Conservation (phyloP, 805 yeast species). For the Ogataea trehaloabstinens region DNA sequence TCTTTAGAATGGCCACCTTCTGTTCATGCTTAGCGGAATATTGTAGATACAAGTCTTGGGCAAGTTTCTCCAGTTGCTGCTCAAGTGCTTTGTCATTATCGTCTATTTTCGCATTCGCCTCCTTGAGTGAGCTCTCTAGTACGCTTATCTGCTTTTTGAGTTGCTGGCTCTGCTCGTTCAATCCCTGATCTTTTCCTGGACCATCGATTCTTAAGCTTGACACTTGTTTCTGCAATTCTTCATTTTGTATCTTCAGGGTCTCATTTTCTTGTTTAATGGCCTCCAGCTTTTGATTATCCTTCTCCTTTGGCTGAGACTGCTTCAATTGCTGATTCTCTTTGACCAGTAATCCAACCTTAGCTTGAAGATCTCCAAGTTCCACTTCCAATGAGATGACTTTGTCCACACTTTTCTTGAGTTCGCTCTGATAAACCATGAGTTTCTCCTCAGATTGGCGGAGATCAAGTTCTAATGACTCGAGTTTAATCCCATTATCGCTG, state of each 20-base stretch:
- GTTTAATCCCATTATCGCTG: slow-evolving; percentile 8
- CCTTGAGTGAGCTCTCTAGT: slow-evolving; percentile 20
- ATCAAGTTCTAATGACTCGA: slow-evolving; percentile 13
- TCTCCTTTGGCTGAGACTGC: slow-evolving; percentile 3
- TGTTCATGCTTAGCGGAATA: slow-evolving; percentile 76
- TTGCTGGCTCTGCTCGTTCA: slow-evolving; percentile 15
- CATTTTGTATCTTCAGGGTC: slow-evolving; percentile 8
- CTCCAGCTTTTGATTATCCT: slow-evolving; percentile 7
- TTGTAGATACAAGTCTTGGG: slow-evolving; percentile 68
- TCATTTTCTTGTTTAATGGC: slow-evolving; percentile 11
- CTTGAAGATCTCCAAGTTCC: slow-evolving; percentile 6
- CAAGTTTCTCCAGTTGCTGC: slow-evolving; percentile 56
- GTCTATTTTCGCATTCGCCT: slow-evolving; percentile 23
- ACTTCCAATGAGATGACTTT: slow-evolving; percentile 10
- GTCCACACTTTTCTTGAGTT: slow-evolving; percentile 10
- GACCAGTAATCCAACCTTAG: slow-evolving; percentile 7
- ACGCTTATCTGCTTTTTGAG: slow-evolving; percentile 13
- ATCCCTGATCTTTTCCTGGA: neutral
- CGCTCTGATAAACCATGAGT: slow-evolving; percentile 10
- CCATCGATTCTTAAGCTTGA: neutral
- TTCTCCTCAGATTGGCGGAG: slow-evolving; percentile 12
- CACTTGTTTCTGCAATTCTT: slow-evolving; percentile 6
- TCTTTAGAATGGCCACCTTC: slow-evolving; percentile 61
- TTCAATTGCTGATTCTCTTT: slow-evolving; percentile 9
- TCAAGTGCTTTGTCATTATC: slow-evolving; percentile 50